phyloP scores from a whole-genome alignment of 495 filamentous ascomycete species.

The Lepraria neglecta region DNA sequence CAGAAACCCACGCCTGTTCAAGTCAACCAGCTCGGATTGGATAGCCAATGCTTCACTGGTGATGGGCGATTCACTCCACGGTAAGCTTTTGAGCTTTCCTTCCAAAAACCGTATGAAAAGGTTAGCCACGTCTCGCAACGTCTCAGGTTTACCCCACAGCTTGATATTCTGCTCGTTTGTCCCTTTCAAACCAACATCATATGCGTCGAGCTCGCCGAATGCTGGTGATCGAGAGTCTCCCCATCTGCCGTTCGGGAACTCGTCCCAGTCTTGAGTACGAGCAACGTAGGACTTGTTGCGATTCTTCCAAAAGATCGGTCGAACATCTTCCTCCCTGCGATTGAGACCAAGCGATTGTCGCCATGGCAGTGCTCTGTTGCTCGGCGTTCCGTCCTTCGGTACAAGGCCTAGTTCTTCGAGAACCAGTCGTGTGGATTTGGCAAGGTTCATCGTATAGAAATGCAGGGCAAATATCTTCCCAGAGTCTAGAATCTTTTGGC shows the following conservation, averaged over 20 bases:
- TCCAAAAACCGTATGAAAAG: slow-evolving; percentile 80
- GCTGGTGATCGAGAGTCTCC: slow-evolving; percentile 95
- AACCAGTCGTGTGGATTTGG: slow-evolving; percentile 87
- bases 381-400: slow-evolving; percentile 61
- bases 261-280: slow-evolving; percentile 97
- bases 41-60: slow-evolving; percentile 73
- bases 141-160: slow-evolving; percentile 83
- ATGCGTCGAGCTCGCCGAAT: slow-evolving; percentile 93
- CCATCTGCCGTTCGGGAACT: slow-evolving; percentile 99
- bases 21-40: slow-evolving; percentile 62
- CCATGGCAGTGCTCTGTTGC: slow-evolving; percentile 86
- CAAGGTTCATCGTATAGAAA: slow-evolving; percentile 99
- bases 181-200: slow-evolving; percentile 92
- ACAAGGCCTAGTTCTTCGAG: slow-evolving; percentile 79
- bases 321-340: slow-evolving; percentile 87
- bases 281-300: slow-evolving; percentile 90
- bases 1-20: slow-evolving; percentile 81
- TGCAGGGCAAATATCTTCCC: slow-evolving; percentile 79
- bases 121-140: slow-evolving; percentile 68
- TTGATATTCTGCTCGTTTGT: slow-evolving; percentile 95
- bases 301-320: slow-evolving; percentile 98
- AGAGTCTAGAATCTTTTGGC: slow-evolving; percentile 68
- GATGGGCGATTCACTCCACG: slow-evolving; percentile 91
- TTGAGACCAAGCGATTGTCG: slow-evolving; percentile 85
- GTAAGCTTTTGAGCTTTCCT: slow-evolving; percentile 71